These are phyloP conservation scores for Dendryphion nanum DNA, from an alignment of 2,329 filamentous ascomycete species.

Conservation along the genomic window DNA sequence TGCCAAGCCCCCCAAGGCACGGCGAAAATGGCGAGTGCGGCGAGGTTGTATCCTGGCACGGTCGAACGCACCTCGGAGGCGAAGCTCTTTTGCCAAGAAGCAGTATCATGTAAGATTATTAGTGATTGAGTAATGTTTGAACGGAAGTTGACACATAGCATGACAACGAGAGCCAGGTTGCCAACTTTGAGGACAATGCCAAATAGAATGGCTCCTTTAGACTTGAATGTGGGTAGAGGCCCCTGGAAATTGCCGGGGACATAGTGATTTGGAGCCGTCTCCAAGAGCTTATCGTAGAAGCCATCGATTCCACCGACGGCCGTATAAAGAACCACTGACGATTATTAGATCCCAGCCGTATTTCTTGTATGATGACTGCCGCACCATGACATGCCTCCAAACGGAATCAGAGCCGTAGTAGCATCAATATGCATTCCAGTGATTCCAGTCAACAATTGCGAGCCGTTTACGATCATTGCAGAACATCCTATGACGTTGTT, in stretches of 20 bases:
- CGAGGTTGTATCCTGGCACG: slow-evolving; percentile 11
- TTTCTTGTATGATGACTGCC: slow-evolving; percentile 5
- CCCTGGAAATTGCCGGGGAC: background rate
- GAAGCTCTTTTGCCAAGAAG: slow-evolving; percentile 14
- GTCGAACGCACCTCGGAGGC: slow-evolving; percentile 10
- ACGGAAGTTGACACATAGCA: too few species aligned
- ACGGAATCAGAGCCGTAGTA: slow-evolving; percentile 4
- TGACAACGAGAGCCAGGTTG: slow-evolving; percentile 12
- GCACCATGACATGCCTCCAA: slow-evolving; percentile 3
- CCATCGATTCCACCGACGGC: slow-evolving; percentile 2
- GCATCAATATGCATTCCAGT: background rate
- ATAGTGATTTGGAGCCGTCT: background rate
- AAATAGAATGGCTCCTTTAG: slow-evolving; percentile 1
- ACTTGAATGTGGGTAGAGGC: background rate
- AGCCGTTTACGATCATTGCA: background rate
- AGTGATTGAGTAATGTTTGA: too few species aligned
- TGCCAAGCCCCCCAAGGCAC: slow-evolving; percentile 7
- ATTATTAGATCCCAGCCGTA: too few species aligned
- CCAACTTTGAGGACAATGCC: slow-evolving; percentile 10
- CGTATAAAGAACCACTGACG: slow-evolving; percentile 3
- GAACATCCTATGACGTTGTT: background rate
- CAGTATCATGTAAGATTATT: background rate
- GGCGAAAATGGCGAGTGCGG: slow-evolving; percentile 8
- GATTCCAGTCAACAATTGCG: background rate
- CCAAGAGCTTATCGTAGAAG: slow-evolving; percentile 5